Evolutionary conservation across 106 monocot species (phyloP).

Genomic region (Dendrobium catenatum): DNA sequence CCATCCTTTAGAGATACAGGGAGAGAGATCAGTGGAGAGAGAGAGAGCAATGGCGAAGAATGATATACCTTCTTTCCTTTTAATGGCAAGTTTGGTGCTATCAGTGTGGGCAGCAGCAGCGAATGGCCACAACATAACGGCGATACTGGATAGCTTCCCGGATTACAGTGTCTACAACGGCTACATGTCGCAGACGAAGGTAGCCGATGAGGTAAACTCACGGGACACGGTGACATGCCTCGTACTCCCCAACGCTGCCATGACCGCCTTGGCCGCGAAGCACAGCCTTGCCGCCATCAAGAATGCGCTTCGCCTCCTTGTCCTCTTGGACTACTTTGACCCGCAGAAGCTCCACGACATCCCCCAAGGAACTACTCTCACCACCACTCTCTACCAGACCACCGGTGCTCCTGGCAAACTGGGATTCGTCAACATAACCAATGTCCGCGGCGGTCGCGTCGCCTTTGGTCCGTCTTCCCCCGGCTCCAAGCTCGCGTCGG

Average conservation of each 20-base stretch:
- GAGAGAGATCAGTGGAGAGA: conserved; percentile 15
- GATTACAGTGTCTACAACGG: conserved; percentile 74
- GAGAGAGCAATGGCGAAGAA: conserved; percentile 9
- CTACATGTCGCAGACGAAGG: conserved; percentile 64
- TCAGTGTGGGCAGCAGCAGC: not conserved
- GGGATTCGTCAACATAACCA: conserved; percentile 84
- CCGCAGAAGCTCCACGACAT: conserved; percentile 68
- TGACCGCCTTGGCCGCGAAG: conserved; percentile 53
- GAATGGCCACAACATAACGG: conserved; percentile 61
- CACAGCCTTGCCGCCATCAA: conserved; percentile 62
- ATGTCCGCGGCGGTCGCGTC: conserved; percentile 61
- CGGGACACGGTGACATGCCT: conserved; percentile 69
- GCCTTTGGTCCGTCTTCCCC: conserved; percentile 54
- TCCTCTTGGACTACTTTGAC: conserved; percentile 89
- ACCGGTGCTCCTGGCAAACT: conserved; percentile 62
- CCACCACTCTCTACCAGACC: conserved; percentile 81
- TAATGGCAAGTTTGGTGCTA: not conserved
- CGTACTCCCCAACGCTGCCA: conserved; percentile 62
- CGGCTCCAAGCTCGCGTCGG: conserved; percentile 47
- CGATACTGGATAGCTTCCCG: conserved; percentile 42
- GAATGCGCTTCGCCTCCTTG: conserved; percentile 82
- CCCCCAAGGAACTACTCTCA: conserved; percentile 42
- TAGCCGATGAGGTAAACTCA: conserved; percentile 81
- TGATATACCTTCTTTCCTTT: not conserved
- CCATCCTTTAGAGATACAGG: not conserved